These are phyloP conservation scores for Trapa incisa DNA, from an alignment of 345 rosid genomes.

Conservation along the genomic window DNA sequence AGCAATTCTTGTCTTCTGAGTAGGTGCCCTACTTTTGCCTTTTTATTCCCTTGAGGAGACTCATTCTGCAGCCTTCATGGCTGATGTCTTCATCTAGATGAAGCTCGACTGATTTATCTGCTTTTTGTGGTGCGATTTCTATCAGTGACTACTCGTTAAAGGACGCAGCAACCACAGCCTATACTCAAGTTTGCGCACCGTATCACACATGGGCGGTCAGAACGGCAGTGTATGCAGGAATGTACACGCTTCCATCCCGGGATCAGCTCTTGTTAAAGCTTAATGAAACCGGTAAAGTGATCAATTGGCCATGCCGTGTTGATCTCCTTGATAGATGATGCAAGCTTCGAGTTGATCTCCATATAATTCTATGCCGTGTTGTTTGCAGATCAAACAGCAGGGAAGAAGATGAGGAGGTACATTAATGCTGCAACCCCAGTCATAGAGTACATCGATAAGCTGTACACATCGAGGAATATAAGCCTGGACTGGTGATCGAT, in stretches of 20 bases:
- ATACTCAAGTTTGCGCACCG: slow-evolving; percentile 78
- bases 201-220: slow-evolving; percentile 78
- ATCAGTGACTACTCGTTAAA: slow-evolving; percentile 50
- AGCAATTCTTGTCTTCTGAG: slow-evolving; percentile 14
- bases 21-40: not conserved
- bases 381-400: slow-evolving; percentile 13
- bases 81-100: not conserved
- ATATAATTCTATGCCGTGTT: not conserved
- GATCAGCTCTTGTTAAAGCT: slow-evolving; percentile 67
- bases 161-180: slow-evolving; percentile 81
- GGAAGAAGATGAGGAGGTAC: slow-evolving; percentile 14
- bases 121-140: not conserved
- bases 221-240: slow-evolving; percentile 87
- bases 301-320: not conserved
- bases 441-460: slow-evolving; percentile 11
- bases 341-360: not conserved
- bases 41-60: no score
- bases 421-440: slow-evolving; percentile 6
- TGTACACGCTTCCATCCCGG: slow-evolving; percentile 79
- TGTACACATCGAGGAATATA: slow-evolving; percentile 12
- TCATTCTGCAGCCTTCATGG: no score
- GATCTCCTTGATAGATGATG: not conserved
- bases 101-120: not conserved
- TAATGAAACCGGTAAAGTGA: slow-evolving; percentile 50
- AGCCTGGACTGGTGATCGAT: slow-evolving; percentile 9